Conservation (phyloP, 352 stramenopile genomes). For the Pythium biforme region DNA sequence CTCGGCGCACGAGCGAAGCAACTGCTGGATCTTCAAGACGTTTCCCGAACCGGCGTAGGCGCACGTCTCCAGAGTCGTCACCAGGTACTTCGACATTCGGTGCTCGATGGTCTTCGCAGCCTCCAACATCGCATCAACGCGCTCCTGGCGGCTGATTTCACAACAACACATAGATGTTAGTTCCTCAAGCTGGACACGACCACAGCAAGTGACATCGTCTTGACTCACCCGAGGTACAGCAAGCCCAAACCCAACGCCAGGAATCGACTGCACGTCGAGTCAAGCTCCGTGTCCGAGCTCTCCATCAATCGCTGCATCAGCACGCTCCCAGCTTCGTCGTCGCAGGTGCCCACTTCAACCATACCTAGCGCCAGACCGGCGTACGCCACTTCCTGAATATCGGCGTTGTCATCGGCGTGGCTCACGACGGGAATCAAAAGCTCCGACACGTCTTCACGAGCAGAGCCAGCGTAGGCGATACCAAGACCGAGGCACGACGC, state of each 20-base stretch:
- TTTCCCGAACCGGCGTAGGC: slow-evolving; percentile 99
- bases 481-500: slow-evolving; percentile 95
- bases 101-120: slow-evolving; percentile 98
- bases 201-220: too few relatives aligned
- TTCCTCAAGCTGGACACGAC: too few relatives aligned
- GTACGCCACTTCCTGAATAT: slow-evolving; percentile 91
- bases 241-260: slow-evolving; percentile 97
- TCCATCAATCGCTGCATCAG: slow-evolving; percentile 99
- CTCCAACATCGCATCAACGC: slow-evolving; percentile 98
- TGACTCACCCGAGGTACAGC: slow-evolving; percentile 94
- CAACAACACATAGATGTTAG: slow-evolving; percentile 3
- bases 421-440: slow-evolving; percentile 94
- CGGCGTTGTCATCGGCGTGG: slow-evolving; percentile 88
- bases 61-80: slow-evolving; percentile 96
- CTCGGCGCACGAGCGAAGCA: slow-evolving; percentile 97
- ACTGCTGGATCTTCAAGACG: slow-evolving; percentile 98
- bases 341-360: slow-evolving; percentile 97
- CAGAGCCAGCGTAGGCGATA: slow-evolving; percentile 97
- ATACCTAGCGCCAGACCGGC: slow-evolving; percentile 96
- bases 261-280: slow-evolving; percentile 95
- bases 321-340: slow-evolving; percentile 96
- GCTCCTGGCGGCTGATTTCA: slow-evolving; percentile 77
- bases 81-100: slow-evolving; percentile 96
- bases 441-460: slow-evolving; percentile 97
- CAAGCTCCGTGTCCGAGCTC: slow-evolving; percentile 95